Conservation (phyloP, 73 alveolate genomes). For the Tetrahymena borealis region DNA sequence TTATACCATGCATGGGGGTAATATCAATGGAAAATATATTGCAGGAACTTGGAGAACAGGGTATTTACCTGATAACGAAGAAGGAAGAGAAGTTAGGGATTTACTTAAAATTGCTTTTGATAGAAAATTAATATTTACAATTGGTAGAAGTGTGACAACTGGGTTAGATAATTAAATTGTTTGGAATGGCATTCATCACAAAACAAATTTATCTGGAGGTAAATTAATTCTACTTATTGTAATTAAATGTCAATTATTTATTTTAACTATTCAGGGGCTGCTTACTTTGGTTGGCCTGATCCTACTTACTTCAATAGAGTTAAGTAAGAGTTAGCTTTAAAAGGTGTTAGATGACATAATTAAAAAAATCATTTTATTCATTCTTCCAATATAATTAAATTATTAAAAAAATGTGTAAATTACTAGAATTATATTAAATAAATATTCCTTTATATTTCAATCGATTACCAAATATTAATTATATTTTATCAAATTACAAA, state of each 20-base stretch:
- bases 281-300: slow-evolving; percentile 92
- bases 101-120: slow-evolving; percentile 76
- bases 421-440: too few species aligned
- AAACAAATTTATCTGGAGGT: slow-evolving; percentile 78
- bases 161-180: slow-evolving; percentile 79
- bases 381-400: background rate
- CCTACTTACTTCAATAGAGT: slow-evolving; percentile 90
- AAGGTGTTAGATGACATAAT: slow-evolving; percentile 63
- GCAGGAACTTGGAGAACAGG: slow-evolving; percentile 25
- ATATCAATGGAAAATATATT: slow-evolving; percentile 10
- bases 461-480: too few species aligned
- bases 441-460: too few species aligned
- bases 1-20: slow-evolving; percentile 30
- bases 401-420: too few species aligned
- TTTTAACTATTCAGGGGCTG: slow-evolving; percentile 47
- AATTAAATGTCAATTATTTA: background rate
- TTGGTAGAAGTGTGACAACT: slow-evolving; percentile 94
- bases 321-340: slow-evolving; percentile 78
- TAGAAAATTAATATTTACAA: slow-evolving; percentile 82
- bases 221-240: background rate
- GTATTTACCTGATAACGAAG: slow-evolving; percentile 18
- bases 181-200: slow-evolving; percentile 96
- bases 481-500: too few species aligned
- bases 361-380: background rate
- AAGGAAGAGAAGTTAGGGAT: slow-evolving; percentile 59